Conservation (phyloP, 1,284 basidiomycete species). For the Termitomyces sp. region DNA sequence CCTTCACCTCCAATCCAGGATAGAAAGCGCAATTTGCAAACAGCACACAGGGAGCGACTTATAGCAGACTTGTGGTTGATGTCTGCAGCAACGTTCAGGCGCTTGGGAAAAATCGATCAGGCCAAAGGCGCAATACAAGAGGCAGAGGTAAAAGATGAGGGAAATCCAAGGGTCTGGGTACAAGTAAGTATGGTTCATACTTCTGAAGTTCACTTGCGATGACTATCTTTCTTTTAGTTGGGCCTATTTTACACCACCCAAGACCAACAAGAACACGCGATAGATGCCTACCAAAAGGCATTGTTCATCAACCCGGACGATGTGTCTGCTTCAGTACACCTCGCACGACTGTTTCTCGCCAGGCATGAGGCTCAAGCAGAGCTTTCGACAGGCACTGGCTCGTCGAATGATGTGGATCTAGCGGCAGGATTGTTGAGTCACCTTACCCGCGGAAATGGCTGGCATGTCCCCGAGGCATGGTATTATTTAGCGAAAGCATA, state of each 20-base stretch:
- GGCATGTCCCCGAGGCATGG: conserved; percentile 93
- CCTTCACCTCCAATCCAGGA: conserved; percentile 35
- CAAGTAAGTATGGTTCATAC: conserved; percentile 51
- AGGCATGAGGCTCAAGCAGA: conserved; percentile 2
- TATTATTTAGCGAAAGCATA: conserved; percentile 81
- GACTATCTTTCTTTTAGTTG: conserved; percentile 40
- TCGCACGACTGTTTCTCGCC: conserved; percentile 67
- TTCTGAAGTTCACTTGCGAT: not conserved
- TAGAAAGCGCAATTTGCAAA: conserved; percentile 39
- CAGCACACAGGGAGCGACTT: conserved; percentile 63
- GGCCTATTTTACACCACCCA: conserved; percentile 70
- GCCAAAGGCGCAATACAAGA: conserved; percentile 90
- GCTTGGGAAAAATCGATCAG: conserved; percentile 86
- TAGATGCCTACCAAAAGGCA: conserved; percentile 79
- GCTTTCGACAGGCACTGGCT: not conserved
- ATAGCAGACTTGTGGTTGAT: conserved; percentile 91
- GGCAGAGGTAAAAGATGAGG: conserved; percentile 85
- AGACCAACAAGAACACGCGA: conserved; percentile 54
- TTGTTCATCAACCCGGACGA: conserved; percentile 76
- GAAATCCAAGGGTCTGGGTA: conserved; percentile 90
- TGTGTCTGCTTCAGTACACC: conserved; percentile 70
- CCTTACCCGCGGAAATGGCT: conserved; percentile 63
- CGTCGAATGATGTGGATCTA: conserved; percentile 52
- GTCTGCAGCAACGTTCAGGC: conserved; percentile 89
- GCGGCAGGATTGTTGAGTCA: conserved; percentile 66